A percentile compares a stretch with the other conserved stretches of the same genome.
Conservation (phyloP, 352 stramenopile genomes). For the Globisporangium paroecandrum region DNA sequence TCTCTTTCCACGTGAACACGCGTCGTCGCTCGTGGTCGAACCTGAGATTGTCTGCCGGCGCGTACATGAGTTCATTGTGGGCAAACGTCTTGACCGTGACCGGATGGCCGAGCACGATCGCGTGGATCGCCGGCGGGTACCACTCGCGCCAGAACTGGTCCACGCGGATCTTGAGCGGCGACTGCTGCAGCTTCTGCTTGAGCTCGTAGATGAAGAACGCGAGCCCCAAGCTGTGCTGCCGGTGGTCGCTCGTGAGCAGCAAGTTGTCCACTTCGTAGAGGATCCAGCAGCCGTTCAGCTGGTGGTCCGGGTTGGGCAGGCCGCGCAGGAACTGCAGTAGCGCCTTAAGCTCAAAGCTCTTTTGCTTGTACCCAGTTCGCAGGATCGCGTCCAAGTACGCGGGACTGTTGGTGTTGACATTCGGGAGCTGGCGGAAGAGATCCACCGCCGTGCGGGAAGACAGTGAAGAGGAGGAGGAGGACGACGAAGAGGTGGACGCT, state of each 20-base stretch:
- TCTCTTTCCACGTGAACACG: conserved; percentile 8
- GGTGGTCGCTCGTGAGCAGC: conserved; percentile 7
- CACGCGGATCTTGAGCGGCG: conserved; percentile 12
- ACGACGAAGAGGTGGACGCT: background rate
- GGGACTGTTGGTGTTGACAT: background rate
- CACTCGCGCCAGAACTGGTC: conserved; percentile 14
- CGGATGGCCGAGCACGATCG: conserved; percentile 8
- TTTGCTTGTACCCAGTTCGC: background rate
- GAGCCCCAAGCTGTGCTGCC: conserved; percentile 10
- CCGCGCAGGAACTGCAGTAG: conserved; percentile 9
- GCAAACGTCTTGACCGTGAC: conserved; percentile 3
- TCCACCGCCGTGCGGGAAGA: background rate
- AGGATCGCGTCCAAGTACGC: conserved; percentile 16
- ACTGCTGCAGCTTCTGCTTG: conserved; percentile 5
- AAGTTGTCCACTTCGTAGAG: conserved; percentile 7
- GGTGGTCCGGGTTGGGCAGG: conserved; percentile 11
- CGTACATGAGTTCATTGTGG: conserved; percentile 3
- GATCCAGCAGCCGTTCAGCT: conserved; percentile 12
- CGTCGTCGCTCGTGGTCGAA: background rate
- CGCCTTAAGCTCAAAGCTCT: background rate
- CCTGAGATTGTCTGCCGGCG: background rate
- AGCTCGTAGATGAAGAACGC: conserved; percentile 12
- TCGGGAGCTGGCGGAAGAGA: conserved; percentile 7
- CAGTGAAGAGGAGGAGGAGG: background rate
- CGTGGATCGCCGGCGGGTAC: conserved; percentile 6